Conservation (phyloP, 1,284 basidiomycete species). For the Ganoderma meredithae region DNA sequence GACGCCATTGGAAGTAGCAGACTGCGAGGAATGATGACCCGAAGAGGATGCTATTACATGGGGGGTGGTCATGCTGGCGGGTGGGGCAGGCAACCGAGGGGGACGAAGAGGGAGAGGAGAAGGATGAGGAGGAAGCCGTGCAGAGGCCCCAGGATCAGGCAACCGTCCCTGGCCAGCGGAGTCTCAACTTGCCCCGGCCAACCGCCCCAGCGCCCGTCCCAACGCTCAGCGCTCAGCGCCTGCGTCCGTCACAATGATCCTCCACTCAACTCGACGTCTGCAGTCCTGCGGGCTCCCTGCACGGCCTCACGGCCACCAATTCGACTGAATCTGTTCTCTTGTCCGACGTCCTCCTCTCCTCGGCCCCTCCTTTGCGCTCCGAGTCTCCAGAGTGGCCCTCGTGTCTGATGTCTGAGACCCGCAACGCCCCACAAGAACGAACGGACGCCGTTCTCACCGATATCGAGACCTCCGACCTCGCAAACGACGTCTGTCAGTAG, state of each 20-base stretch:
- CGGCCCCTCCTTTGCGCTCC: neutral
- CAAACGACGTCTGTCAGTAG: constrained; percentile 1
- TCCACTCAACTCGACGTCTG: neutral
- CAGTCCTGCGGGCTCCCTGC: neutral
- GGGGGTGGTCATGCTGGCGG: constrained; percentile 68
- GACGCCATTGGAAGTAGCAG: constrained; percentile 69
- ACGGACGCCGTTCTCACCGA: neutral
- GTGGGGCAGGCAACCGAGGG: constrained; percentile 23
- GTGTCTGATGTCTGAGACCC: neutral
- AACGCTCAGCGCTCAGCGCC: too few species aligned
- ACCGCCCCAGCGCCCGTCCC: neutral
- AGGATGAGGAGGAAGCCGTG: constrained; percentile 41
- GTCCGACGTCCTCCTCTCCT: neutral
- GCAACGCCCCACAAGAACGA: neutral
- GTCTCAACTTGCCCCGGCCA: constrained; percentile 32
- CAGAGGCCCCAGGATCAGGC: constrained; percentile 32
- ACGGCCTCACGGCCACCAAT: neutral
- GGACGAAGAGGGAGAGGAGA: constrained; percentile 39
- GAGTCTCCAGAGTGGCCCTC: neutral
- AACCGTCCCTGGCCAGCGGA: constrained; percentile 33
- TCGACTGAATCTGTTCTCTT: neutral
- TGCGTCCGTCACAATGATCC: neutral
- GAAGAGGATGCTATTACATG: constrained; percentile 81
- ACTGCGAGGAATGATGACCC: constrained; percentile 66
- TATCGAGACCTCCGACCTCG: neutral